These are phyloP conservation scores for Talaromyces albobiverticillius DNA, from an alignment of 2,329 filamentous ascomycete genomes.

Conservation along the genomic window DNA sequence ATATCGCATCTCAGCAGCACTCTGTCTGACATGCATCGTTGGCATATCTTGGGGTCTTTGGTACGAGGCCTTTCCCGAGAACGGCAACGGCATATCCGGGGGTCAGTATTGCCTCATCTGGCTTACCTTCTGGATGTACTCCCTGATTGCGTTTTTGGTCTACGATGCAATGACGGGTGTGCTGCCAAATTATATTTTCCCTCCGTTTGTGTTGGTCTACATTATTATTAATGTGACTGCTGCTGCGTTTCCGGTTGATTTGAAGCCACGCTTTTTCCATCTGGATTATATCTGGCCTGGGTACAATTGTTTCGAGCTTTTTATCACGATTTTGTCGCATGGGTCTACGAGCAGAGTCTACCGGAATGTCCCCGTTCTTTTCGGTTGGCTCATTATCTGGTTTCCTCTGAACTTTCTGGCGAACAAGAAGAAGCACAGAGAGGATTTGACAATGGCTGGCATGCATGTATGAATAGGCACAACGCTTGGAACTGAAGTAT, in stretches of 20 bases:
- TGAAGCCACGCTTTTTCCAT: slow-evolving; percentile 4
- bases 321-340: slow-evolving; percentile 7
- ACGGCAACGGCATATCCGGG: not conserved
- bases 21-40: not conserved
- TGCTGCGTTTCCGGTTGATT: not conserved
- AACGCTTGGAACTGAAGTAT: too few species aligned
- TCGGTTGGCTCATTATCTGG: not conserved
- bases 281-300: slow-evolving; percentile 10
- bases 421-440: not conserved
- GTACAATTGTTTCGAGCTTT: slow-evolving; percentile 5
- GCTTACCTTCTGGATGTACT: slow-evolving; percentile 8
- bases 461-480: too few species aligned
- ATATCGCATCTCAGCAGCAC: not conserved
- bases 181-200: not conserved
- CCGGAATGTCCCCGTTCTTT: slow-evolving; percentile 8
- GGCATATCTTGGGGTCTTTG: slow-evolving; percentile 6
- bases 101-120: not conserved
- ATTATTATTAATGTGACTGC: slow-evolving; percentile 8
- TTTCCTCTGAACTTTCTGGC: not conserved
- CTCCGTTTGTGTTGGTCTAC: not conserved
- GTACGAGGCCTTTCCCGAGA: slow-evolving; percentile 5
- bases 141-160: not conserved
- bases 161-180: not conserved
- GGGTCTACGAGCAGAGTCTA: slow-evolving; percentile 6
- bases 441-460: too few species aligned